Evolutionary conservation across 306 rosid species (phyloP).

Genomic region (Medicago arabica): DNA sequence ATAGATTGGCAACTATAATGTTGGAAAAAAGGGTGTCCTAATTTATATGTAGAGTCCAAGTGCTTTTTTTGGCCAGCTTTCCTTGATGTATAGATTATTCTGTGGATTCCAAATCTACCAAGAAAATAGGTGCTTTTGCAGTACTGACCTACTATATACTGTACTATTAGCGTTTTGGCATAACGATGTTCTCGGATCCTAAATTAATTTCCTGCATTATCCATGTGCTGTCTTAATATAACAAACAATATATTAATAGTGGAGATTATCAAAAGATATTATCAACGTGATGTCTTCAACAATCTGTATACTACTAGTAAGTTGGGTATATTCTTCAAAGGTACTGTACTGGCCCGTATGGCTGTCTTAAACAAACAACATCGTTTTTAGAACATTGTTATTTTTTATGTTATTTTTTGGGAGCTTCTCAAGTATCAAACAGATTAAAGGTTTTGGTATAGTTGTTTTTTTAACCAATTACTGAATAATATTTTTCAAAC

Average conservation of each 20-base stretch:
- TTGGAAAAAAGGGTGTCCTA: too few species aligned
- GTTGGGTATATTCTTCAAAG: background rate
- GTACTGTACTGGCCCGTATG: too few species aligned
- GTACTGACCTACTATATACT: constrained; percentile 5
- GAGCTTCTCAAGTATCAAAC: too few species aligned
- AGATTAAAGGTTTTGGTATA: too few species aligned
- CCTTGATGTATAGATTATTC: constrained; percentile 16
- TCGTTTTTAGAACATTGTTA: too few species aligned
- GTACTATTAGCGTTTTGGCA: constrained; percentile 19
- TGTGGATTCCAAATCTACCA: constrained; percentile 26
- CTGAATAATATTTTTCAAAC: too few species aligned
- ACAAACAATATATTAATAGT: background rate
- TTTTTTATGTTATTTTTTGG: too few species aligned
- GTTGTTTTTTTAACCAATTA: too few species aligned
- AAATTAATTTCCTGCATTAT: constrained; percentile 31
- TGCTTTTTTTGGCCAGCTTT: constrained; percentile 9
- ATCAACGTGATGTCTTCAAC: background rate
- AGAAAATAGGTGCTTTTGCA: constrained; percentile 31
- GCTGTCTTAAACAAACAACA: too few species aligned
- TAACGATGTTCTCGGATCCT: constrained; percentile 11
- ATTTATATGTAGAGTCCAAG: constrained; percentile 13
- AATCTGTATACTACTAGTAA: background rate
- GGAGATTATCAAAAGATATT: background rate
- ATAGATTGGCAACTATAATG: constrained; percentile 87
- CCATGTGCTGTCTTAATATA: constrained; percentile 25